Evolutionary conservation across 2,329 filamentous ascomycete genomes (phyloP).

Genomic region (Drechmeria coniospora): DNA sequence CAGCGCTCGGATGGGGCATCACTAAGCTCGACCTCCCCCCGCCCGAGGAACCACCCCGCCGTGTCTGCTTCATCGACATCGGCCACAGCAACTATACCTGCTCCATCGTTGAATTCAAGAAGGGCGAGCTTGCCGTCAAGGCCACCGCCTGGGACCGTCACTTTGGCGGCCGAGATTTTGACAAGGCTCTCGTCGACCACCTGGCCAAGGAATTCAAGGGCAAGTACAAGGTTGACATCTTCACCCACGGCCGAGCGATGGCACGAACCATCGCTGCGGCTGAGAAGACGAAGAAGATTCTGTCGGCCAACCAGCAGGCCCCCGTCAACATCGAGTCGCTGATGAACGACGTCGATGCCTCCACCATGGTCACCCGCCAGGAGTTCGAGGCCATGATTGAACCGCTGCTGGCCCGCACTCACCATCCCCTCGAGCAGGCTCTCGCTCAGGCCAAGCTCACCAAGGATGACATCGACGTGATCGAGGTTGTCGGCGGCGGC

Average conservation of each 20-base stretch:
- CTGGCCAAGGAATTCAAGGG: slow-evolving; percentile 92
- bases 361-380: slow-evolving; percentile 76
- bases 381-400: slow-evolving; percentile 85
- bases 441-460: slow-evolving; percentile 86
- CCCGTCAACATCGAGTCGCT: slow-evolving; percentile 94
- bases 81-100: slow-evolving; percentile 93
- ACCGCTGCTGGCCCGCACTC: slow-evolving; percentile 62
- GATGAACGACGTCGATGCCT: slow-evolving; percentile 95
- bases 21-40: slow-evolving; percentile 87
- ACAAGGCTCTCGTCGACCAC: slow-evolving; percentile 87
- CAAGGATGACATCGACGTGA: slow-evolving; percentile 77
- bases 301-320: slow-evolving; percentile 86
- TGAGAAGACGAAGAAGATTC: slow-evolving; percentile 96
- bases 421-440: slow-evolving; percentile 70
- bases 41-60: slow-evolving; percentile 79
- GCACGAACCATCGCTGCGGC: slow-evolving; percentile 76
- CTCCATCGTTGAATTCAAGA: slow-evolving; percentile 90
- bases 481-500: slow-evolving; percentile 90
- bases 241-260: slow-evolving; percentile 75
- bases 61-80: slow-evolving; percentile 86
- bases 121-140: slow-evolving; percentile 91
- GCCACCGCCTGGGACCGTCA: slow-evolving; percentile 85
- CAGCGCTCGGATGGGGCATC: slow-evolving; percentile 92
- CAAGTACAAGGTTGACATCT: slow-evolving; percentile 95
- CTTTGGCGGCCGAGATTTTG: slow-evolving; percentile 94